These are phyloP conservation scores for Glycine soja DNA, from an alignment of 306 rosid genomes.

Conservation along the genomic window DNA sequence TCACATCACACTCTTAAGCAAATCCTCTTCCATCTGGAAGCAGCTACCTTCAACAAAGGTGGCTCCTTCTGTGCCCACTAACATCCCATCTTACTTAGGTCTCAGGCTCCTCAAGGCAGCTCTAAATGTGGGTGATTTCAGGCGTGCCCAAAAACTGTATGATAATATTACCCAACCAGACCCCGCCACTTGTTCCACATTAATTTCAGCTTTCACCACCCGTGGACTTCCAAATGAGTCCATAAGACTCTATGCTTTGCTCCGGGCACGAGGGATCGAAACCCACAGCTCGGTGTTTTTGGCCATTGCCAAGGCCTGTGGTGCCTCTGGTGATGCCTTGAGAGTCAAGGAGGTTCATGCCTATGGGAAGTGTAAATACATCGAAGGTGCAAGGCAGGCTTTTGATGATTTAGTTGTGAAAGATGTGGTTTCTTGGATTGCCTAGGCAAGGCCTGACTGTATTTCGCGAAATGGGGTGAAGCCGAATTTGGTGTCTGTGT, in stretches of 20 bases:
- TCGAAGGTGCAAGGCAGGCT: slow-evolving; percentile 51
- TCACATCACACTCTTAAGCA: no score
- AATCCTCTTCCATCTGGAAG: slow-evolving; percentile 7
- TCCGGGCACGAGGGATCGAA: slow-evolving; percentile 41
- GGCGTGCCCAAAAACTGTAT: slow-evolving; percentile 59
- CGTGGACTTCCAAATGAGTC: slow-evolving; percentile 53
- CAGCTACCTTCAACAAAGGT: slow-evolving; percentile 39
- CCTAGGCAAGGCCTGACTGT: slow-evolving; percentile 45
- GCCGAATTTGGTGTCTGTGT: slow-evolving; percentile 49
- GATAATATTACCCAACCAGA: slow-evolving; percentile 58
- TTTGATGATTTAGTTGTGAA: slow-evolving; percentile 53
- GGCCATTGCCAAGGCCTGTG: slow-evolving; percentile 59
- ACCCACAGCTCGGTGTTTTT: slow-evolving; percentile 50
- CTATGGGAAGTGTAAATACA: slow-evolving; percentile 54
- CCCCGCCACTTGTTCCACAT: slow-evolving; percentile 53
- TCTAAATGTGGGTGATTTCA: slow-evolving; percentile 51
- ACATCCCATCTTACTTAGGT: slow-evolving; percentile 53
- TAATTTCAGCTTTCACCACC: slow-evolving; percentile 57
- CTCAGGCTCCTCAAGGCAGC: slow-evolving; percentile 46
- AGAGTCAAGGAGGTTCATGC: slow-evolving; percentile 56
- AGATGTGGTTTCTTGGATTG: slow-evolving; percentile 57
- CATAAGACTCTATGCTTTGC: slow-evolving; percentile 45
- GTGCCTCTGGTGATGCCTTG: slow-evolving; percentile 51
- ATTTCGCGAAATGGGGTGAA: slow-evolving; percentile 55
- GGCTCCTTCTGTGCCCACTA: slow-evolving; percentile 51